Conservation (phyloP, 2,329 filamentous ascomycete genomes). For the Thielaviopsis ethacetica region DNA sequence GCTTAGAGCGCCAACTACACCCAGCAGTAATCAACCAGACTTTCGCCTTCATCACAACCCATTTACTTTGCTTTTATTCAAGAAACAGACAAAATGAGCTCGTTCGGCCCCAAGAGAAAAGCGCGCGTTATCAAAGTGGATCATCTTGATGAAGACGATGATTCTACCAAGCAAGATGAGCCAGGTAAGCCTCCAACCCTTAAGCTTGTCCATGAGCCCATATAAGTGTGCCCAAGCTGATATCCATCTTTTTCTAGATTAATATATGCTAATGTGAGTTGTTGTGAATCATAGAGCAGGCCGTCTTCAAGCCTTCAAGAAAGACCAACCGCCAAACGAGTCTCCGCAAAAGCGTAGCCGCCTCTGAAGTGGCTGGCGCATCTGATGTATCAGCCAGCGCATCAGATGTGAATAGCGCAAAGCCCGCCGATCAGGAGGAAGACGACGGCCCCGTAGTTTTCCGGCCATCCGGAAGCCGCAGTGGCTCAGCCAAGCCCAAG, state of each 20-base stretch:
- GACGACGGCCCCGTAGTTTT: conserved; percentile 31
- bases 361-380: conserved; percentile 21
- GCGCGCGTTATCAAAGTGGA: conserved; percentile 59
- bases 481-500: conserved; percentile 42
- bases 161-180: conserved; percentile 1
- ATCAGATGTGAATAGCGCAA: conserved; percentile 14
- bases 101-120: conserved; percentile 46
- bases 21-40: neutral
- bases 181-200: conserved; percentile 4
- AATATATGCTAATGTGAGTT: conserved; percentile 2
- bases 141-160: conserved; percentile 30
- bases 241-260: neutral
- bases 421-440: conserved; percentile 25
- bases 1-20: neutral
- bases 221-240: neutral
- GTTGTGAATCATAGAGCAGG: neutral
- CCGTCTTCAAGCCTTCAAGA: conserved; percentile 24
- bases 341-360: conserved; percentile 38
- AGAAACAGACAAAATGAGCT: conserved; percentile 27
- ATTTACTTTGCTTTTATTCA: neutral
- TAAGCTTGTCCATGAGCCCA: neutral
- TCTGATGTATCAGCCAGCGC: conserved; percentile 11
- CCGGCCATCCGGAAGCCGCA: conserved; percentile 30
- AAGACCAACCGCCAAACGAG: conserved; percentile 42
- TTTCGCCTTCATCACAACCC: neutral